A percentile compares a stretch with the other conserved stretches of the same genome.
phyloP scores from a whole-genome alignment of 495 filamentous ascomycete species.

The Tirmania nivea region DNA sequence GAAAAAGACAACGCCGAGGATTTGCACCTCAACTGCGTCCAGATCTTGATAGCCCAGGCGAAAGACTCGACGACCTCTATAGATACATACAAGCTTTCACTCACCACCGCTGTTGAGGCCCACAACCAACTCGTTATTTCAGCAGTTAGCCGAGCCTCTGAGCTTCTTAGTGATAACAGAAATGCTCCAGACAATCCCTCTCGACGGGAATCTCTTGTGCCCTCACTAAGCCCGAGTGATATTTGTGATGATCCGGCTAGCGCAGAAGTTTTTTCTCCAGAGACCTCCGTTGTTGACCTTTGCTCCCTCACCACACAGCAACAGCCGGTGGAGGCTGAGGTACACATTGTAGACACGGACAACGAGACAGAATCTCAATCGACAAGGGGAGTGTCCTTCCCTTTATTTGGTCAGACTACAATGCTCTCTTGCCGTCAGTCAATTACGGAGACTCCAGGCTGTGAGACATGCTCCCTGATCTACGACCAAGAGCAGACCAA shows the following conservation, averaged over 20 bases:
- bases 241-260: not conserved
- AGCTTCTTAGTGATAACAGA: not conserved
- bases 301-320: too few species aligned
- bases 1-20: constrained; percentile 11
- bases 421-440: not conserved
- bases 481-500: not conserved
- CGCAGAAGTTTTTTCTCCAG: not conserved
- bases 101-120: constrained; percentile 8
- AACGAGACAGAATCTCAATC: not conserved
- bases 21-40: constrained; percentile 13
- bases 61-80: constrained; percentile 2
- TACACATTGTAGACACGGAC: not conserved
- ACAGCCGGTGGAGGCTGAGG: not conserved
- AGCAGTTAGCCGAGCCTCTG: not conserved
- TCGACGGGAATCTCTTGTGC: not conserved
- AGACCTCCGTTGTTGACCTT: not conserved
- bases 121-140: constrained; percentile 15
- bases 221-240: not conserved
- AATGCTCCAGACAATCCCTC: not conserved
- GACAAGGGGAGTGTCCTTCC: not conserved
- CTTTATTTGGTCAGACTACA: not conserved
- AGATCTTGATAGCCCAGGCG: constrained; percentile 8
- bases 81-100: not conserved
- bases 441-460: not conserved
- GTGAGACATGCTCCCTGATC: not conserved